phyloP scores from a whole-genome alignment of 2,329 filamentous ascomycete genomes.

The Grosmannia penicillata region DNA sequence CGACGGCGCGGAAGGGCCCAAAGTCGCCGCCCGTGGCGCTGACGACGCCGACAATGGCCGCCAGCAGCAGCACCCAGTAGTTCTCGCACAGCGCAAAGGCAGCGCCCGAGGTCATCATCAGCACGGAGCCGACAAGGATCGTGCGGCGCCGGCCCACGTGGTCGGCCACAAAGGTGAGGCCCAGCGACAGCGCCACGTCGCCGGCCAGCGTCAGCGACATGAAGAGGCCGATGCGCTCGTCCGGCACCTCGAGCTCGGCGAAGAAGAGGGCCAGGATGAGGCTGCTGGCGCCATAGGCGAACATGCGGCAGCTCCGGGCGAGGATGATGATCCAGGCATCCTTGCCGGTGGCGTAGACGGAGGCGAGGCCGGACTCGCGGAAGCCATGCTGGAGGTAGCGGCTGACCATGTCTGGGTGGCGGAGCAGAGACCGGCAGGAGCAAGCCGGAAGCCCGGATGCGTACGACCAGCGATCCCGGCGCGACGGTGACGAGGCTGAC shows the following conservation, averaged over 20 bases:
- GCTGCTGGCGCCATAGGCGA: constrained; percentile 47
- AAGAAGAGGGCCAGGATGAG: constrained; percentile 49
- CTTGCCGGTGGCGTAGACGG: constrained; percentile 27
- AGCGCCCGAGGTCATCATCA: constrained; percentile 42
- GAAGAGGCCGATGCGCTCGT: constrained; percentile 46
- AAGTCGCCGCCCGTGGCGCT: constrained; percentile 50
- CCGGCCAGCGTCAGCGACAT: constrained; percentile 49
- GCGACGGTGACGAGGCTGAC: too few relatives aligned
- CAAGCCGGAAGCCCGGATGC: neutral
- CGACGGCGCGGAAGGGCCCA: constrained; percentile 51
- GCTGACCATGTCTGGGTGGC: constrained; percentile 3
- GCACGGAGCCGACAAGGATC: constrained; percentile 31
- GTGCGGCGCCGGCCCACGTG: constrained; percentile 39
- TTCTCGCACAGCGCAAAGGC: constrained; percentile 38
- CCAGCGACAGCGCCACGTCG: constrained; percentile 42
- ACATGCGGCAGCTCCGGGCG: constrained; percentile 37
- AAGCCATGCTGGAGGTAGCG: constrained; percentile 14
- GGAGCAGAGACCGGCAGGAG: neutral
- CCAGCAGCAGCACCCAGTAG: constrained; percentile 43
- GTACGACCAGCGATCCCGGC: too few relatives aligned
- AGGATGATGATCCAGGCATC: constrained; percentile 41
- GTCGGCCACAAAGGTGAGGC: constrained; percentile 44
- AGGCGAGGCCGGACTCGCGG: constrained; percentile 31
- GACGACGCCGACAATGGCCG: constrained; percentile 45
- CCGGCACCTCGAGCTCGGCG: constrained; percentile 36